Base-by-base conservation (phyloP, 2,329 filamentous ascomycete species). In the Biscogniauxia marginata region DNA sequence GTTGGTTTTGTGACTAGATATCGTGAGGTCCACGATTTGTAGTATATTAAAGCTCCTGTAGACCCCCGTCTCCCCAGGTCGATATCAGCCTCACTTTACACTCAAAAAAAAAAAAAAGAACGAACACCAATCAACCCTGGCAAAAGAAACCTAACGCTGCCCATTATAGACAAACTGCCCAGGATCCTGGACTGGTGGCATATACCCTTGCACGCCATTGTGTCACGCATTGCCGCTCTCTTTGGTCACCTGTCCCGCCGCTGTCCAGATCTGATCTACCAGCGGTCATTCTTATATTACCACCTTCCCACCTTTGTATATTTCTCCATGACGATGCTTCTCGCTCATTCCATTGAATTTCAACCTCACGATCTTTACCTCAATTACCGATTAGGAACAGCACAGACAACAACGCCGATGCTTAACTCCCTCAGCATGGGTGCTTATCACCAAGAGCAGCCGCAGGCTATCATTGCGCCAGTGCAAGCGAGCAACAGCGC, bases 401-500 rank as follows among this genome's bases (percentile, higher is more conserved):
- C 56, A 11, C 20, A 54, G 18, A 48, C 56, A 19, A 46, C 56
- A 21, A 45, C 55, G 16, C 55, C 55, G 19, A 52, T 58, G 30
- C 46, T 61, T 11, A 50, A 60, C 49, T 50, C 62, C 25, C 54
- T 66, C 59, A 61, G 46, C 55, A 58, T 62, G 58, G 43, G 50
- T 21, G 30, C 58, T 4, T 46, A 55, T 39, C 50, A 50, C 50
- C 30, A 56, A 16, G 39, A 60, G 20, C 60, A 49, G 47, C 60
- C 43, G n/a, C 55, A 52, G 30, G 50, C 52, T 46, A 18, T 52
- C 34, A 43, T 44, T 30, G 53, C 25, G 46, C 50, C 53, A 19
- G 19, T 52, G 52, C 19, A 48, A 54, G 11, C 56, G 53, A 50
- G 62, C 50, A 65, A 76, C 60, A 75, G 73, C 53, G 77, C 75